Evolutionary conservation across 345 rosid species (phyloP), one percentile per base, ranked within the genome.

Genomic region (Gossypium herbaceum): DNA sequence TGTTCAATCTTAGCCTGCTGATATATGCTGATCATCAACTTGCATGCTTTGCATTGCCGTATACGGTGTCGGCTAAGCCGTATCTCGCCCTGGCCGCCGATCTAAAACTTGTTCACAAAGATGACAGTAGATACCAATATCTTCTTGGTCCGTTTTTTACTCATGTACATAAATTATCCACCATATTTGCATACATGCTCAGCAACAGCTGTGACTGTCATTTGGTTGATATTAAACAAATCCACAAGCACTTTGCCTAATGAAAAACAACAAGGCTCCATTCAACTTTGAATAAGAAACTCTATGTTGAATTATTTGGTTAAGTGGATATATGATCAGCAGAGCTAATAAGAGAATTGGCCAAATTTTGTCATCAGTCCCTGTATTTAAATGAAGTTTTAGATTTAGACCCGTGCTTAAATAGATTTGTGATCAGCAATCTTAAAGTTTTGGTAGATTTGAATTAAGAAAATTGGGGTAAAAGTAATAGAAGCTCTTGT

Each of bases 41-140:
- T 60, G 41, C 24, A 60, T 51, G n/a, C 56, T 16, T 29, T 7
- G 12, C 39, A n/a, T 22, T 79, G 75, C 55, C 60, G 98, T 95
- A 43, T 93, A 95, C 57, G 98, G 98, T 57, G 99, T 51, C 41
- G 98, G 89, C 66, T 94, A 83, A 79, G 44, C 74, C 6, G 22
- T 75, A 29, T 75, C 12, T 57, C 44, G 2, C 15, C 12, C n/a
- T 54, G 48, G 65, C 25, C 68, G 41, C n/a, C 6, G 73, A 72
- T 72, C 76, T 56, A 79, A 47, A 72, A 70, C 22, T 72, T 77
- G 71, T 17, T 43, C 67, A 15, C 56, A 48, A 19, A 39, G 19
- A 27, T 9, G 29, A 50, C 66, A 73, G 34, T 3, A 29, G 5
- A 29, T 29, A 29, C 43, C 44, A 13, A 61, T 12, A 57, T 55